These are phyloP conservation scores for Xylaria cubensis DNA, from an alignment of 495 filamentous ascomycete species.

Conservation along the genomic window DNA sequence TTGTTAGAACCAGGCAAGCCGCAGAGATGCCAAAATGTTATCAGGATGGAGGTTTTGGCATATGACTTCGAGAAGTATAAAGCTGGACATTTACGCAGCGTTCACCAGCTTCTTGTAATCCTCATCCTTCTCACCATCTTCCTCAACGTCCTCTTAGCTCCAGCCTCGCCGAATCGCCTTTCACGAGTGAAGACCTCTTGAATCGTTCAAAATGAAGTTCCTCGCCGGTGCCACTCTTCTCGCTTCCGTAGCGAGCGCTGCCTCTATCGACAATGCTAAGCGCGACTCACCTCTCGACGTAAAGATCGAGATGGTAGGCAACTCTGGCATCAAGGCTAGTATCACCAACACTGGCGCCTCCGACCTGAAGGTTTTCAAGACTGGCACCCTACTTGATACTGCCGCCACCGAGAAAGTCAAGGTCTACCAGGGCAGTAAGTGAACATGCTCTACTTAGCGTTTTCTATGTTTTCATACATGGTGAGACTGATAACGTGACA, in stretches of 20 bases:
- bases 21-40: neutral
- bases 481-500: slow-evolving; percentile 28
- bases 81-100: neutral
- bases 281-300: slow-evolving; percentile 55
- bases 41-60: neutral
- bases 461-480: neutral
- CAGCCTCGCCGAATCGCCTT: neutral
- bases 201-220: slow-evolving; percentile 44
- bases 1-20: neutral
- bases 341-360: slow-evolving; percentile 63
- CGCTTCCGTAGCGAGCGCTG: slow-evolving; percentile 51
- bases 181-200: neutral
- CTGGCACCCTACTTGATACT: slow-evolving; percentile 66
- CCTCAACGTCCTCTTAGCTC: neutral
- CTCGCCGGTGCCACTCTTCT: slow-evolving; percentile 45
- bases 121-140: neutral
- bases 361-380: slow-evolving; percentile 63
- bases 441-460: neutral
- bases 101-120: neutral
- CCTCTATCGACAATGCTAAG: slow-evolving; percentile 52
- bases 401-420: slow-evolving; percentile 65
- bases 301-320: slow-evolving; percentile 58
- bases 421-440: slow-evolving; percentile 59
- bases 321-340: slow-evolving; percentile 64
- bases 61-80: slow-evolving; percentile 9